Evolutionary conservation across 2,329 filamentous ascomycete genomes (phyloP).

Genomic region (Magnaporthales sp.): DNA sequence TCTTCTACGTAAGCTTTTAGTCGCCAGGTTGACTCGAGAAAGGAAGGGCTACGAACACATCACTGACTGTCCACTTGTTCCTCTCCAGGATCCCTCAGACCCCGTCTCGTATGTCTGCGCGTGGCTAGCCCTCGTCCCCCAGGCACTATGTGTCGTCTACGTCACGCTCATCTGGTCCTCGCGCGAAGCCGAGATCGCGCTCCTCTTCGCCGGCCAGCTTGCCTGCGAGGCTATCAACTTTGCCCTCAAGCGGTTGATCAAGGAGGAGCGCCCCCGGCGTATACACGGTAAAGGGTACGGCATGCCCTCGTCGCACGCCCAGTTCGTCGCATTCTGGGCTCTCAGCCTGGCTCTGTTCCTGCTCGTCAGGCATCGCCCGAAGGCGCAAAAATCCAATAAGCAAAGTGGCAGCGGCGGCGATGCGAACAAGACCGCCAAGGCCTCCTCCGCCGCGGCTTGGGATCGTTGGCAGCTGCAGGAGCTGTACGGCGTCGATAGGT

Average conservation of each 20-base stretch:
- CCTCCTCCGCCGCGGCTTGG: not conserved
- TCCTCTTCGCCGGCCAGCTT: constrained; percentile 90
- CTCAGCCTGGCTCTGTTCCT: constrained; percentile 79
- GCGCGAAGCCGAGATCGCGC: constrained; percentile 77
- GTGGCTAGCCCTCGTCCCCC: constrained; percentile 88
- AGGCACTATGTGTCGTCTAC: constrained; percentile 85
- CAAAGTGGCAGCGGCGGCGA: not conserved
- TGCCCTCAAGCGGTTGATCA: constrained; percentile 78
- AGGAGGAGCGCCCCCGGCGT: constrained; percentile 79
- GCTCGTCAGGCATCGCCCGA: constrained; percentile 65
- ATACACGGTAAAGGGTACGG: constrained; percentile 87
- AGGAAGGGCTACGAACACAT: not conserved
- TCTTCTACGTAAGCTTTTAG: constrained; percentile 71
- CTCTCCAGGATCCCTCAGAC: constrained; percentile 70
- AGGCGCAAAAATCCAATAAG: not conserved
- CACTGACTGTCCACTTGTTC: not conserved
- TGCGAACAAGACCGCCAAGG: constrained; percentile 1
- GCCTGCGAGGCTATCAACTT: constrained; percentile 90
- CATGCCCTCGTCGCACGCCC: constrained; percentile 91
- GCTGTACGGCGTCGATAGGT: constrained; percentile 16
- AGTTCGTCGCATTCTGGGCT: constrained; percentile 90
- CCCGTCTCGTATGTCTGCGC: constrained; percentile 79
- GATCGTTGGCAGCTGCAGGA: constrained; percentile 3
- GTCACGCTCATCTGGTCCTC: constrained; percentile 84
- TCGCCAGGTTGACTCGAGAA: not conserved